Evolutionary conservation across 2,329 filamentous ascomycete genomes (phyloP).

Genomic region (Talaromyces sp.): DNA sequence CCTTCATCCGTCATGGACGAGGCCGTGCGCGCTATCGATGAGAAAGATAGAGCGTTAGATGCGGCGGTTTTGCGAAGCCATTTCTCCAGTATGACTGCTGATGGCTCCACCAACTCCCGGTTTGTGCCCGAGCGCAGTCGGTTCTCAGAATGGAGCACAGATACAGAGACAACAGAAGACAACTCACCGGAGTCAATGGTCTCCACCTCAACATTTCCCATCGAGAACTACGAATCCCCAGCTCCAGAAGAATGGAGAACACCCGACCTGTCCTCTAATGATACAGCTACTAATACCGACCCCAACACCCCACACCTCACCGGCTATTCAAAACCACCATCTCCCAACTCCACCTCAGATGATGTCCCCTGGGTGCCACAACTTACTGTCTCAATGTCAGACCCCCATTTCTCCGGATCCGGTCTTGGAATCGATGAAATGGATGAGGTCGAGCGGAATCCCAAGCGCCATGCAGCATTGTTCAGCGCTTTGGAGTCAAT

Average conservation of each 20-base stretch:
- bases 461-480: slow-evolving; percentile 42
- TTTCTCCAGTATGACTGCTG: slow-evolving; percentile 46
- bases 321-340: slow-evolving; percentile 32
- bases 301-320: slow-evolving; percentile 43
- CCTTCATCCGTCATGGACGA: slow-evolving; percentile 50
- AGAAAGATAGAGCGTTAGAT: slow-evolving; percentile 35
- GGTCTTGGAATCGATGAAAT: slow-evolving; percentile 37
- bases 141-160: slow-evolving; percentile 47
- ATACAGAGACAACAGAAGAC: slow-evolving; percentile 34
- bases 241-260: slow-evolving; percentile 24
- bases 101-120: slow-evolving; percentile 35
- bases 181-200: slow-evolving; percentile 40
- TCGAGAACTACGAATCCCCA: slow-evolving; percentile 23
- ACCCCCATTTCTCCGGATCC: slow-evolving; percentile 32
- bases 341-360: slow-evolving; percentile 30
- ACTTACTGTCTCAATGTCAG: slow-evolving; percentile 30
- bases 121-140: slow-evolving; percentile 35
- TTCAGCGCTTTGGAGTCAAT: slow-evolving; percentile 36
- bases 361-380: slow-evolving; percentile 31
- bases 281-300: slow-evolving; percentile 30
- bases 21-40: slow-evolving; percentile 39
- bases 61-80: slow-evolving; percentile 41
- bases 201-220: slow-evolving; percentile 38
- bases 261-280: slow-evolving; percentile 26
- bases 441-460: slow-evolving; percentile 37